Base-by-base conservation (phyloP, 2,329 filamentous ascomycete genomes). In the Zymoseptoria crescenta region DNA sequence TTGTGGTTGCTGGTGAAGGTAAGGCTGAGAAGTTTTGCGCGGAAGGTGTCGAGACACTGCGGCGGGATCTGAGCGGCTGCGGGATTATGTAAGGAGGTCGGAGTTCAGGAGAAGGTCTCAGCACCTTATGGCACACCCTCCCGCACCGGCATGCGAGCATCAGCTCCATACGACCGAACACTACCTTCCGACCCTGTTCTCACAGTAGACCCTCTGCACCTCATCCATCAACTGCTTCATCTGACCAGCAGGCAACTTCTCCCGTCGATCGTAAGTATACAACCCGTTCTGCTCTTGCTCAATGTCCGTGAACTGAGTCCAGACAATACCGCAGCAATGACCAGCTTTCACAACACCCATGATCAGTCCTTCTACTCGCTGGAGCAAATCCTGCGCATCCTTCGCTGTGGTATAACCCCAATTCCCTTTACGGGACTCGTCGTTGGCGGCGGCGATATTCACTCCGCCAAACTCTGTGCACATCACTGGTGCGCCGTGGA, bases 371-470 rank as follows among this genome's bases (percentile, higher is more conserved):
- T 85, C 80, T 48, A 87, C 77, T 2, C 85, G 72, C 60, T 76
- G 75, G 19, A 88, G 73, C 57, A 88, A 68, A 64, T 88, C 86
- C 16, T 80, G 74, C 0, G 83, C 72, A 65, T 87, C 81, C 0
- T 72, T 78, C 0, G 85, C 86, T 0, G 85, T 88, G 1, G 84
- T 88, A 67, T 88, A 88, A 0, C 85, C 86, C 86, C 86, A 88
- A 58, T 85, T 81, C 8, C 78, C 78, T 0, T 78, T 66, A 13
- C 64, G 53, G 5, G 55, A 56, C 19, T 66, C 62, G 24, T 72
- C 72, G 49, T 77, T 75, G 0, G 76, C 72, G 0, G 79, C 77
- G 0, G 82, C 81, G 65, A 88, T 86, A 66, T 87, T 88, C 49
- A 88, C 82, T 3, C 86, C 86, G 2, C 85, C 85, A 62, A 87